Percentiles rank a stretch among this genome's conserved stretches.
Conservation (phyloP, 2,329 filamentous ascomycete genomes). For the Thielaviopsis musarum region DNA sequence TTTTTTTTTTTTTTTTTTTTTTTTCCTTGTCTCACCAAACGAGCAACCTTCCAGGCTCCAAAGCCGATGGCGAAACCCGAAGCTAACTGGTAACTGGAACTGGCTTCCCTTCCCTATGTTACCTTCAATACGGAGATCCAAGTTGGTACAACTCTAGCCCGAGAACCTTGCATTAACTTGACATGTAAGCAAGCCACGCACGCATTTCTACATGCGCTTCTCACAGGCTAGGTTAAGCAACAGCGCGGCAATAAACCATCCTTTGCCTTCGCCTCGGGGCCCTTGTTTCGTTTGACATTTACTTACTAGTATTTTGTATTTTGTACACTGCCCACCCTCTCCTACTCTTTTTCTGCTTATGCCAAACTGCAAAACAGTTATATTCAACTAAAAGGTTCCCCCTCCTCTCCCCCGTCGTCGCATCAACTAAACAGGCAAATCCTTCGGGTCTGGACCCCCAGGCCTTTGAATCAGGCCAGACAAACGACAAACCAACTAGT, state of each 20-base stretch:
- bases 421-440: neutral
- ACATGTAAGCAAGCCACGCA: neutral
- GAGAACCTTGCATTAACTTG: neutral
- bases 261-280: too few species aligned
- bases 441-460: neutral
- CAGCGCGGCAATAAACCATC: too few species aligned
- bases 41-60: neutral
- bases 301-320: too few species aligned
- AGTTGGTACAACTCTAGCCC: neutral
- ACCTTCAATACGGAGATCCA: neutral
- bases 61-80: neutral
- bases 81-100: neutral
- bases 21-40: too few species aligned
- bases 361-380: too few species aligned
- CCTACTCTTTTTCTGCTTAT: too few species aligned
- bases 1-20: too few species aligned
- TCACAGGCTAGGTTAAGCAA: neutral
- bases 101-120: neutral
- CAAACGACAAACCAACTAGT: too few species aligned
- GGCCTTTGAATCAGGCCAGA: neutral
- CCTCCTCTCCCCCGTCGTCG: neutral
- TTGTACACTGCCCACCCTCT: too few species aligned
- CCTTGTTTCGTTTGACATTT: too few species aligned
- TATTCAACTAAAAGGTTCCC: too few species aligned
- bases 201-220: too few species aligned